phyloP scores from a whole-genome alignment of 192 early-diverging fungal species.

The Coemansia sp. region DNA sequence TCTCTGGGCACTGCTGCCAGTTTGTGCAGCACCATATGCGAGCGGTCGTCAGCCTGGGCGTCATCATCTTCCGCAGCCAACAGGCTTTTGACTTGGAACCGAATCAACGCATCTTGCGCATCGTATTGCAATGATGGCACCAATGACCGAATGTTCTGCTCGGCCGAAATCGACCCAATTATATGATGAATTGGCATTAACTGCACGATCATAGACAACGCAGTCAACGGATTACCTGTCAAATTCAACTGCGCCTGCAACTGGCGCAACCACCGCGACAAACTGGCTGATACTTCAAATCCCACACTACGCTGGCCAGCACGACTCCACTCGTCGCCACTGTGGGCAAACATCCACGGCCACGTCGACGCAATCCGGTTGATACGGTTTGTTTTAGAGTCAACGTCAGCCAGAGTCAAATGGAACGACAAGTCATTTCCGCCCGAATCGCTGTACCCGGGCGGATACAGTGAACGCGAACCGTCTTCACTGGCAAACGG shows the following conservation, averaged over 20 bases:
- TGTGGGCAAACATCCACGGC: constrained; percentile 45
- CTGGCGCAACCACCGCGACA: constrained; percentile 50
- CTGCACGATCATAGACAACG: constrained; percentile 40
- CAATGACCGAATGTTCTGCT: constrained; percentile 20
- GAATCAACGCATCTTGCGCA: constrained; percentile 23
- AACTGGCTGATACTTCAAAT: constrained; percentile 29
- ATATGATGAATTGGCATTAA: constrained; percentile 47
- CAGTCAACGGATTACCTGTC: constrained; percentile 35
- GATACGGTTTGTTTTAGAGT: constrained; percentile 29
- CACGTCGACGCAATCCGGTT: constrained; percentile 45
- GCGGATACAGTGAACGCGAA: constrained; percentile 29
- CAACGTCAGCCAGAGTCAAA: constrained; percentile 48
- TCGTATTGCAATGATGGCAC: constrained; percentile 17
- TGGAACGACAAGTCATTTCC: constrained; percentile 45
- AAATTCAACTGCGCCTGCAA: constrained; percentile 48
- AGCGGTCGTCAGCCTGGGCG: constrained; percentile 7
- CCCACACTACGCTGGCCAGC: constrained; percentile 8
- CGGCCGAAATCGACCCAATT: constrained; percentile 21
- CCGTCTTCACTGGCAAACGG: constrained; percentile 34
- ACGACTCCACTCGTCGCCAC: not conserved
- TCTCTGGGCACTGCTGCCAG: constrained; percentile 14
- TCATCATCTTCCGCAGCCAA: constrained; percentile 9
- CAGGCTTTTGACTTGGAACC: constrained; percentile 17
- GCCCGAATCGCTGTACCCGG: constrained; percentile 28
- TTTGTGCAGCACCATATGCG: constrained; percentile 34